Conservation (phyloP, 148 eudicot genomes). For the Vaccinium myrtillus region DNA sequence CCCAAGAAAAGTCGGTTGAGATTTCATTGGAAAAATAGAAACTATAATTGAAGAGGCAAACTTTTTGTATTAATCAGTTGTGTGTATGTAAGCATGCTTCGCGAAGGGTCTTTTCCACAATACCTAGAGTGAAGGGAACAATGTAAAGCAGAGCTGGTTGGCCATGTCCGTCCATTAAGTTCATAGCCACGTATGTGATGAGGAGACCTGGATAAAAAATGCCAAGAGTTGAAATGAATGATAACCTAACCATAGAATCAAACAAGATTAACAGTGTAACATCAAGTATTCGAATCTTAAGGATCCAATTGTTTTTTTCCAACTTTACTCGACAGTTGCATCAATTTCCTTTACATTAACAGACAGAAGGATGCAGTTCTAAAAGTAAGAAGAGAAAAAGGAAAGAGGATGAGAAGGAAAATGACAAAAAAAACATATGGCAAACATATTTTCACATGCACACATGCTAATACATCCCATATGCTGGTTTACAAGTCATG, state of each 20-base stretch:
- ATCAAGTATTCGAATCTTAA: background rate
- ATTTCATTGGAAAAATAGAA: background rate
- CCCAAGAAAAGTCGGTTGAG: background rate
- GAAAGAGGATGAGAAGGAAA: background rate
- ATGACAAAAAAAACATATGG: background rate
- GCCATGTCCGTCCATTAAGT: constrained; percentile 99
- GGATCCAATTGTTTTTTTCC: background rate
- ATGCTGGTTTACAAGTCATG: background rate
- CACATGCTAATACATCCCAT: background rate
- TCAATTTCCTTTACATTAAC: background rate
- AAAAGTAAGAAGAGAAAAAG: background rate
- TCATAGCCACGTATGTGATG: constrained; percentile 87
- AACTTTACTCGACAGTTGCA: background rate
- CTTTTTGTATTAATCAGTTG: background rate
- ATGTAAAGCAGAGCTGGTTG: constrained; percentile 99
- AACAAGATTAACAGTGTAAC: background rate
- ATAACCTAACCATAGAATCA: background rate
- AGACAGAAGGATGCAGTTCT: background rate
- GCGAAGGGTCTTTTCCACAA: constrained; percentile 10
- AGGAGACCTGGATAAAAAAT: constrained; percentile 65
- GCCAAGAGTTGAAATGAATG: background rate
- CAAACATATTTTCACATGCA: background rate
- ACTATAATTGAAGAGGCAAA: background rate
- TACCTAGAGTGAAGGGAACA: constrained; percentile 95
- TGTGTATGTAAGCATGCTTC: background rate